These are phyloP conservation scores for Blastobotrys illinoisensis DNA, from an alignment of 1,139 yeast species.

Conservation along the genomic window DNA sequence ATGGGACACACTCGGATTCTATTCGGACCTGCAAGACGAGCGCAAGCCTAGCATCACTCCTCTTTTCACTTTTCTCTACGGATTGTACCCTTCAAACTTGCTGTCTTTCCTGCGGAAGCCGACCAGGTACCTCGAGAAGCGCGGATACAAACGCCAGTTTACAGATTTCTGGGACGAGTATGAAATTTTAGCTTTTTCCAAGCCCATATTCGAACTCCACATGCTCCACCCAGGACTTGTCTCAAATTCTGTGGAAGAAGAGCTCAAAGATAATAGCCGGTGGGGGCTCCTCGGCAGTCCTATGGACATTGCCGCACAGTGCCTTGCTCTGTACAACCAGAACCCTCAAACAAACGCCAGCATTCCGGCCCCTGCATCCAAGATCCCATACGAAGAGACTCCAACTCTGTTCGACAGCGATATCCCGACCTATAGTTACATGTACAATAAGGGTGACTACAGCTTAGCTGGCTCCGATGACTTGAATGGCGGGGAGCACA, in stretches of 20 bases:
- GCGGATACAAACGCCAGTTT: constrained; percentile 18
- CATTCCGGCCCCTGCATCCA: constrained; percentile 5
- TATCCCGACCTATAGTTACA: constrained; percentile 6
- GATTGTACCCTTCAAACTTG: constrained; percentile 54
- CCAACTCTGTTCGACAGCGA: constrained; percentile 8
- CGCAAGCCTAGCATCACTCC: constrained; percentile 27
- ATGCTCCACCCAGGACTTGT: constrained; percentile 48
- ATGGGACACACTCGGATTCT: constrained; percentile 33
- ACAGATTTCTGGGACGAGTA: constrained; percentile 33
- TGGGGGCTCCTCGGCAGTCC: constrained; percentile 32
- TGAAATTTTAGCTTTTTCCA: constrained; percentile 30
- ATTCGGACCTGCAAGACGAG: constrained; percentile 20
- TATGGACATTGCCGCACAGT: constrained; percentile 34
- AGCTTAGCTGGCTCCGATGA: not conserved
- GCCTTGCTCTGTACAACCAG: constrained; percentile 28
- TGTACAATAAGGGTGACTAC: constrained; percentile 1
- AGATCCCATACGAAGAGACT: constrained; percentile 10
- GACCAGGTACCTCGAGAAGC: constrained; percentile 27
- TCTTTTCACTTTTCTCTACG: constrained; percentile 48
- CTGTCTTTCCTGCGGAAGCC: constrained; percentile 44
- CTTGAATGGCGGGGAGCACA: not conserved
- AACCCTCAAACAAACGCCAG: constrained; percentile 5
- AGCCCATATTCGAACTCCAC: constrained; percentile 32
- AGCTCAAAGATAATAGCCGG: constrained; percentile 34
- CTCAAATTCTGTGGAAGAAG: constrained; percentile 37